Evolutionary conservation across 306 rosid genomes (phyloP).

Genomic region (Castanospermum australe): DNA sequence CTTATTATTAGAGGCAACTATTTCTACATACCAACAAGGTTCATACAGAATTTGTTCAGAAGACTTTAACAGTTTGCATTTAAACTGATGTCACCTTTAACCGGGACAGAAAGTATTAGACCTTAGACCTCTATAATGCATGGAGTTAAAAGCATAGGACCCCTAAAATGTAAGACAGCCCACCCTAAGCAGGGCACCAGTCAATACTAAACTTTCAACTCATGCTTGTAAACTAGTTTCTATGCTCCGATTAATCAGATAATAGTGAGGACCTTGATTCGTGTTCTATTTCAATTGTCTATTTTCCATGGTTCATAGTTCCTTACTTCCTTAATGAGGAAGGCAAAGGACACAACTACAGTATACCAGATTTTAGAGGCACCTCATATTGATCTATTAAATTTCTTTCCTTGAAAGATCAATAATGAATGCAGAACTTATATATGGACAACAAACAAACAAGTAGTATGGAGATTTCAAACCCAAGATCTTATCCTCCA

Average conservation of each 20-base stretch:
- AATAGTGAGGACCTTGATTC: not conserved
- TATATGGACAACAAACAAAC: not conserved
- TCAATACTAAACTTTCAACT: not conserved
- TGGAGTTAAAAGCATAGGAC: not conserved
- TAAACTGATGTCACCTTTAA: not conserved
- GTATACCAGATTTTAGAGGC: not conserved
- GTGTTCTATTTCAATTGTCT: not conserved
- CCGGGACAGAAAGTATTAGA: not conserved
- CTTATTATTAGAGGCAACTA: not conserved
- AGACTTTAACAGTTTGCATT: not conserved
- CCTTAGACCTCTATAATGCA: not conserved
- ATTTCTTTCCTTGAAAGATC: not conserved
- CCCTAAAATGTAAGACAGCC: not conserved
- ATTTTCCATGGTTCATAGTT: not conserved
- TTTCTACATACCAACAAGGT: not conserved
- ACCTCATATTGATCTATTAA: not conserved
- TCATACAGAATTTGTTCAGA: not conserved
- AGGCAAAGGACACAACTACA: not conserved
- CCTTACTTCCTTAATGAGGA: not conserved
- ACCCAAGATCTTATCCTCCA: not conserved
- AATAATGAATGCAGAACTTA: not conserved
- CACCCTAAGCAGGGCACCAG: not conserved
- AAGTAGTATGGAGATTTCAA: not conserved
- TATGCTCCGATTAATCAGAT: not conserved
- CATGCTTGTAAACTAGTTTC: not conserved